Evolutionary conservation across 176 grass and related monocot species (phyloP), one percentile per base, ranked within the genome.

Genomic region (Elymus sibiricus): DNA sequence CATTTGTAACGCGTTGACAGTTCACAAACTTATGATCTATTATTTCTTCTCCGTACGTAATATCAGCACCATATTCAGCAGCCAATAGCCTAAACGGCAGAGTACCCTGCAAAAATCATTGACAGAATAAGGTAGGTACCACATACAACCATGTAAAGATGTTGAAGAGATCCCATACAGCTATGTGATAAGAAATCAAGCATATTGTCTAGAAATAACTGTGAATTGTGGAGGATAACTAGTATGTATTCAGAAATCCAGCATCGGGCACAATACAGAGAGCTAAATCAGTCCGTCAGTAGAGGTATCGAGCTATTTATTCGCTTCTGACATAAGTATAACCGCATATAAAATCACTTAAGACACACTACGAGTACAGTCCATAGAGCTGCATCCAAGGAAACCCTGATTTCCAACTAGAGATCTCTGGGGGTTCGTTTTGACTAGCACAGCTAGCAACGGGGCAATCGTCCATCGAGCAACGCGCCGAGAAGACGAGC

Each of bases 11-110:
- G 60, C 94, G 90, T 81, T 96, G 82, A 38, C 97, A 98, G 82
- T 98, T 90, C 72, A 96, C 80, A 19, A 98, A 83, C 66, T 92
- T 98, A 74, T 96, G 94, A 91, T 95, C 94, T 69, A 98, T 98
- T 88, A 96, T 94, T 85, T 98, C 97, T 88, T 98, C 97, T 35
- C 97, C 97, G 0, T 95, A 98, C 65, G 92, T 98, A 80, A 98
- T 96, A 93, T 94, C 97, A 77, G 97, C 97, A 79, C 94, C 97
- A 86, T 95, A 95, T 84, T 95, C 92, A 78, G 90, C 90, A 80
- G 90, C 86, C 88, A 98, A 32, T 47, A 96, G 66, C 85, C 97
- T 95, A 85, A 96, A 91, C 31, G 94, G 90, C 61, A 98, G 82
- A 34, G 93, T 95, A 12, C 97, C 93, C 95, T 95, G 74, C 55